These are phyloP conservation scores for Scolecobasidium constrictum DNA, from an alignment of 2,329 filamentous ascomycete species.

Conservation along the genomic window DNA sequence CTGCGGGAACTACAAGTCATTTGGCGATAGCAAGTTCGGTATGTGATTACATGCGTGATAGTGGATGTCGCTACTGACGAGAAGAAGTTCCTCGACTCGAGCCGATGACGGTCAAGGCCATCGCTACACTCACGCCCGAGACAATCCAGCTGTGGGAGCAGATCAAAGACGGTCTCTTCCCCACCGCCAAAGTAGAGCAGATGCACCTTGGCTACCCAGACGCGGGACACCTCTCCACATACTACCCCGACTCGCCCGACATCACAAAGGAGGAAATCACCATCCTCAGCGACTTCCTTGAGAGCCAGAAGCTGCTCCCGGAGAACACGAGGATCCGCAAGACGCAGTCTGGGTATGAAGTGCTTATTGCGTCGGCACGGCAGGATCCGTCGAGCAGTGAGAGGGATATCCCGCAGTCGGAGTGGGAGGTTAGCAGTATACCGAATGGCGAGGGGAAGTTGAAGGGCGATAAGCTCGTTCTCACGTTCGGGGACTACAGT, in stretches of 20 bases:
- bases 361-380: slow-evolving; percentile 37
- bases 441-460: slow-evolving; percentile 20
- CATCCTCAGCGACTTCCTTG: slow-evolving; percentile 34
- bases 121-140: slow-evolving; percentile 29
- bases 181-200: slow-evolving; percentile 27
- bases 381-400: slow-evolving; percentile 26
- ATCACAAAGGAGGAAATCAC: slow-evolving; percentile 39
- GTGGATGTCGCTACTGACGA: no score
- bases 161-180: slow-evolving; percentile 34
- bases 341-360: slow-evolving; percentile 31
- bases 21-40: slow-evolving; percentile 38
- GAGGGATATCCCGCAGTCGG: slow-evolving; percentile 31
- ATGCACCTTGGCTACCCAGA: slow-evolving; percentile 41
- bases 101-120: slow-evolving; percentile 30
- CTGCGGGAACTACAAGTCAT: slow-evolving; percentile 42
- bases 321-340: slow-evolving; percentile 40
- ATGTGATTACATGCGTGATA: no score
- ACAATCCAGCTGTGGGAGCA: slow-evolving; percentile 29
- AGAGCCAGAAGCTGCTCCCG: slow-evolving; percentile 33
- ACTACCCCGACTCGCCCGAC: slow-evolving; percentile 37
- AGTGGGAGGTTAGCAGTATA: slow-evolving; percentile 28
- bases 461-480: slow-evolving; percentile 33
- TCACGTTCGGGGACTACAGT: slow-evolving; percentile 36
- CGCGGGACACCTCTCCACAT: slow-evolving; percentile 36
- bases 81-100: slow-evolving; percentile 34